phyloP scores from a whole-genome alignment of 2,329 filamentous ascomycete genomes.

The Xylariales sp. region DNA sequence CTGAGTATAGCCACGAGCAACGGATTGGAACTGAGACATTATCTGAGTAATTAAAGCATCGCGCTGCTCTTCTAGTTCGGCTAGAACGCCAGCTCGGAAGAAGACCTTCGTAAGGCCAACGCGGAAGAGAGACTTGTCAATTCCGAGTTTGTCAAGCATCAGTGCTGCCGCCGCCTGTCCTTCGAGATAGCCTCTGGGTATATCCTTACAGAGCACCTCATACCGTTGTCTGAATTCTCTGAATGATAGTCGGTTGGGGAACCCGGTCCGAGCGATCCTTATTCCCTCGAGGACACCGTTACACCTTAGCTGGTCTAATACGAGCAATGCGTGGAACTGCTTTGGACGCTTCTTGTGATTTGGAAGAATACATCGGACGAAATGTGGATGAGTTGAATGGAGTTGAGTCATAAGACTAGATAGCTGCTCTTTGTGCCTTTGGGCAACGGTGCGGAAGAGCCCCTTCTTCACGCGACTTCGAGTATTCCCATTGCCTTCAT shows the following conservation, averaged over 20 bases:
- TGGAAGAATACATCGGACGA: conserved; percentile 95
- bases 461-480: conserved; percentile 94
- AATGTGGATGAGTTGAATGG: conserved; percentile 96
- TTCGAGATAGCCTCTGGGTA: conserved; percentile 91
- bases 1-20: conserved; percentile 90
- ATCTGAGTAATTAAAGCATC: conserved; percentile 94
- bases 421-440: conserved; percentile 98
- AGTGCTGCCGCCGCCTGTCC: conserved; percentile 85
- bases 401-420: conserved; percentile 94
- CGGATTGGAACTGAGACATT: conserved; percentile 91
- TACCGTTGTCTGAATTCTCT: conserved; percentile 95
- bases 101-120: conserved; percentile 98
- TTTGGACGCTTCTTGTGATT: conserved; percentile 99
- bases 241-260: conserved; percentile 92
- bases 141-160: conserved; percentile 88
- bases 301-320: conserved; percentile 95
- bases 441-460: conserved; percentile 94
- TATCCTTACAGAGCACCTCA: conserved; percentile 88
- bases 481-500: conserved; percentile 76
- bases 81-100: conserved; percentile 94
- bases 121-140: conserved; percentile 88
- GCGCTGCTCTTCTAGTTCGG: conserved; percentile 94
- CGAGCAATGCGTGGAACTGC: conserved; percentile 89
- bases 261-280: conserved; percentile 94
- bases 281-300: conserved; percentile 99